Evolutionary conservation across 805 yeast genomes (phyloP), one percentile per base, ranked within the genome.

Genomic region (Candida sonorensis): DNA sequence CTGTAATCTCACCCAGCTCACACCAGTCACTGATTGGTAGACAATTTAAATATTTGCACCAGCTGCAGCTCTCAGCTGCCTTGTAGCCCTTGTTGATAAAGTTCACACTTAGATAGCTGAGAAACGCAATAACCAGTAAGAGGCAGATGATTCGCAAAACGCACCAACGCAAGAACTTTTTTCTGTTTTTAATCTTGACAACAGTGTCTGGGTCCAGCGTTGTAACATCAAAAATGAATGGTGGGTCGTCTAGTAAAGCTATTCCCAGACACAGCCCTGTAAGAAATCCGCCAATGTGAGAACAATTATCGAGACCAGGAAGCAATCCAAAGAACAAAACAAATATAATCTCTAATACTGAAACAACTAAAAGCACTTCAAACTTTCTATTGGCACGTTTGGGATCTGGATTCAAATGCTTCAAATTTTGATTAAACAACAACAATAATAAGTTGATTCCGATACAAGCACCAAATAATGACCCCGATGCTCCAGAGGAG

Each of bases 11-110:
- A 4, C 52, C 53, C 8, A 28, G 31, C 10, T 50, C 76, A 50
- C 86, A 80, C 86, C 86, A 80, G 18, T 73, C 77, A 38, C 75
- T 66, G 4, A 80, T 80, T 0, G 86, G 86, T 10, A 80, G 48
- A 46, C 88, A 81, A 42, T 75, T 75, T 44, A 81, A 61, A 47
- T 80, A 81, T 48, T 77, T 77, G 59, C 88, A 81, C 88, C 88
- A 81, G 11, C 61, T 50, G 51, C 88, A 81, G 35, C 63, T 54
- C 5, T 41, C 41, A 3, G 54, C 38, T 5, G 53, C 47, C 9
- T 64, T 66, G 10, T 69, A 70, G 7, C 72, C 75, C 25, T 63
- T 57, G 17, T 59, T 55, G 31, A 61, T 63, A 42, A 77, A 75
- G 42, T 73, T 73, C 25, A 55, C 52, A 4, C 64, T 55, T 33